Evolutionary conservation across 768 basidiomycete genomes (phyloP).

Genomic region (Amanita thiersii): DNA sequence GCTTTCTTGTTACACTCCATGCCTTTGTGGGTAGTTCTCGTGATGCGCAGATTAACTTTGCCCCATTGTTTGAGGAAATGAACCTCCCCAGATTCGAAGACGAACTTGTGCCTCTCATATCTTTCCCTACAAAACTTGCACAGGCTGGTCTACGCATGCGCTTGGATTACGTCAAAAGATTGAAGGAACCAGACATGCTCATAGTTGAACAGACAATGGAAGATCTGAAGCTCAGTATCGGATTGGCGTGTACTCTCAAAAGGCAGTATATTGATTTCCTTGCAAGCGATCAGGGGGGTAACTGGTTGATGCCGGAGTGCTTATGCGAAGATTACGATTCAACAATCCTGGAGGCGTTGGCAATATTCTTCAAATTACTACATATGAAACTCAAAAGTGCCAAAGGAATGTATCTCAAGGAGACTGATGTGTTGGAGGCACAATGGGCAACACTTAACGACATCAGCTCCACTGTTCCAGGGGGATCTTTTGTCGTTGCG

Average conservation of each 20-base stretch:
- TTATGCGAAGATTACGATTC: slow-evolving; percentile 86
- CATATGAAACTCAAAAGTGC: slow-evolving; percentile 94
- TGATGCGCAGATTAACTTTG: slow-evolving; percentile 76
- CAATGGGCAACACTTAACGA: slow-evolving; percentile 95
- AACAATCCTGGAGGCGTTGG: slow-evolving; percentile 80
- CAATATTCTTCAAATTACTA: slow-evolving; percentile 87
- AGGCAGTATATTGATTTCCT: slow-evolving; percentile 91
- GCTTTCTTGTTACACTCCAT: slow-evolving; percentile 81
- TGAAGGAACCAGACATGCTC: slow-evolving; percentile 81
- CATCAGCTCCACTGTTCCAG: slow-evolving; percentile 79
- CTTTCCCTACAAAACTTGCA: slow-evolving; percentile 93
- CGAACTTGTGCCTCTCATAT: slow-evolving; percentile 84
- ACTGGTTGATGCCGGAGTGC: slow-evolving; percentile 86
- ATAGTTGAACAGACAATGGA: slow-evolving; percentile 94
- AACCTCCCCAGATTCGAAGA: slow-evolving; percentile 87
- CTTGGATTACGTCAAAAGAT: slow-evolving; percentile 80
- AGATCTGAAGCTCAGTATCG: slow-evolving; percentile 85
- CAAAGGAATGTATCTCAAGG: slow-evolving; percentile 93
- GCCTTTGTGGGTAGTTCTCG: slow-evolving; percentile 80
- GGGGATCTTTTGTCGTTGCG: slow-evolving; percentile 86
- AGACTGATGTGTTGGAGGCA: slow-evolving; percentile 94
- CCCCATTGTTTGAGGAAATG: slow-evolving; percentile 73
- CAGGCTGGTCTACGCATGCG: slow-evolving; percentile 87
- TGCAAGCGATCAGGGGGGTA: slow-evolving; percentile 74
- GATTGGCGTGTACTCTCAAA: slow-evolving; percentile 91